These are phyloP conservation scores for Backusella liffmaniae DNA, from an alignment of 192 early-diverging fungal species.

Conservation along the genomic window DNA sequence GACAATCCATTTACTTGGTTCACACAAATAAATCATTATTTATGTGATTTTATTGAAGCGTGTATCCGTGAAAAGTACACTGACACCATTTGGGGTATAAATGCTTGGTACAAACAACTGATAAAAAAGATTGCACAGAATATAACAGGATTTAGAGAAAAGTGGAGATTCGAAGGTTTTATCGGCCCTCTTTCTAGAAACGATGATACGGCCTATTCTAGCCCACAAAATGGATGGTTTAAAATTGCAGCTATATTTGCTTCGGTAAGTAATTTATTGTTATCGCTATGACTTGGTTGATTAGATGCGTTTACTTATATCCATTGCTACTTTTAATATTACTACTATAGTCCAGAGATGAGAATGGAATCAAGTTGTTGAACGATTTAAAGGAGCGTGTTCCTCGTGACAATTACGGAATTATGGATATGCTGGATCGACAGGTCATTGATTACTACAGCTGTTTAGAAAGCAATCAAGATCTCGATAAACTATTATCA, in stretches of 20 bases:
- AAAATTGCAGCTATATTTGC: conserved; percentile 19
- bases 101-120: conserved; percentile 24
- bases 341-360: conserved; percentile 11
- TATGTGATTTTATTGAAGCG: conserved; percentile 22
- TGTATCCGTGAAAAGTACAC: conserved; percentile 17
- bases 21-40: background rate
- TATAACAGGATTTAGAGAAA: conserved; percentile 9
- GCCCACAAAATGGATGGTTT: background rate
- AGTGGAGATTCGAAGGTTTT: conserved; percentile 11
- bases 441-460: conserved; percentile 25
- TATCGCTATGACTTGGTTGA: no score
- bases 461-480: conserved; percentile 14
- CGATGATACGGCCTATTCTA: background rate
- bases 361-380: conserved; percentile 15
- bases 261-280: conserved; percentile 7
- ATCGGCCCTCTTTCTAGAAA: conserved; percentile 20
- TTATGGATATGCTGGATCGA: conserved; percentile 21
- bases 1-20: conserved; percentile 10
- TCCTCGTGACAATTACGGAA: background rate
- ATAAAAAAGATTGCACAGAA: background rate
- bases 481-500: background rate
- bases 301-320: background rate
- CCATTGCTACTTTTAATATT: background rate
- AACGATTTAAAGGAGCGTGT: background rate
- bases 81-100: conserved; percentile 26